Evolutionary conservation across 2,329 filamentous ascomycete species (phyloP).

Genomic region (Sporothrix dimorphospora): DNA sequence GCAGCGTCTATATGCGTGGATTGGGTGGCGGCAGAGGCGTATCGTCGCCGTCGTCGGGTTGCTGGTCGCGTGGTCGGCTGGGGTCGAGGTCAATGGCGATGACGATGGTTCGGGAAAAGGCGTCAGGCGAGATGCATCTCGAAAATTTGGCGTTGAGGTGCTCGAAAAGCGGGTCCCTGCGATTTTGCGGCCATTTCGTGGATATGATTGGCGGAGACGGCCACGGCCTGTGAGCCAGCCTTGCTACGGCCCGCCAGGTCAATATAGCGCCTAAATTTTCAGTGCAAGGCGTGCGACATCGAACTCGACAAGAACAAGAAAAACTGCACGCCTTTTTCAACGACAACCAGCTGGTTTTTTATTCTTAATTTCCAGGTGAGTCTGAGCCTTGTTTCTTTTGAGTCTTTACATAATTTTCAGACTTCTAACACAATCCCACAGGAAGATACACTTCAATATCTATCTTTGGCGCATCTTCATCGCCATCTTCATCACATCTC

Average conservation of each 20-base stretch:
- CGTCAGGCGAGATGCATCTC: slow-evolving; percentile 16
- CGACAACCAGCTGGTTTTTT: not conserved
- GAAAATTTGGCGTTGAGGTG: slow-evolving; percentile 25
- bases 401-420: not conserved
- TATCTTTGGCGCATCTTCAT: not conserved
- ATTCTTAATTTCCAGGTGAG: not conserved
- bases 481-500: not conserved
- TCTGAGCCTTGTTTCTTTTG: not conserved
- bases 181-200: not conserved
- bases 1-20: not conserved
- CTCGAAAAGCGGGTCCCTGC: not conserved
- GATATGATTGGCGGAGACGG: slow-evolving; percentile 23
- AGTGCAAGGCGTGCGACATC: not conserved
- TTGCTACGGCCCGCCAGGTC: slow-evolving; percentile 7
- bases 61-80: not conserved
- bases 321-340: no score
- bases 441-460: no score
- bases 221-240: slow-evolving; percentile 19
- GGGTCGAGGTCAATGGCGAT: not conserved
- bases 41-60: not conserved
- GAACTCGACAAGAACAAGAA: not conserved
- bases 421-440: not conserved
- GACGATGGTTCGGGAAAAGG: not conserved
- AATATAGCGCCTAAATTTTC: slow-evolving; percentile 24
- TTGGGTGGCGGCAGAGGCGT: not conserved